Conservation (phyloP, 2,329 filamentous ascomycete genomes). For the Curvularia verruculosa region DNA sequence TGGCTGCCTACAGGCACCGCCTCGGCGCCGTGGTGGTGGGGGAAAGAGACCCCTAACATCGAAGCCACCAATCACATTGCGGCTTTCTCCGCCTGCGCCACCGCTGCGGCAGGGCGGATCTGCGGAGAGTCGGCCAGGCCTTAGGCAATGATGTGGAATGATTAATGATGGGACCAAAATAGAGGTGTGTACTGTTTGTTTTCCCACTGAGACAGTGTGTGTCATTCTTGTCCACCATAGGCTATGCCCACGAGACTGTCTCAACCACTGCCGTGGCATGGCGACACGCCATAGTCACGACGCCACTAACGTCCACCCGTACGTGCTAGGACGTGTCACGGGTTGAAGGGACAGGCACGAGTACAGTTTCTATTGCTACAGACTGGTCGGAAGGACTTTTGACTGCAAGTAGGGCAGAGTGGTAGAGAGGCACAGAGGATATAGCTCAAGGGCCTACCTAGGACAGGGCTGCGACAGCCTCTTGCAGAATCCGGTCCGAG, state of each 20-base stretch:
- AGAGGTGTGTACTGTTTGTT: neutral
- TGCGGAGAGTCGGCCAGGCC: neutral
- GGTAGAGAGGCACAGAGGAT: too few species aligned
- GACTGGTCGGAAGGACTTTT: too few species aligned
- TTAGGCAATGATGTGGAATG: neutral
- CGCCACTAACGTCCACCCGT: neutral
- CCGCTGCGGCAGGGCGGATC: slow-evolving; percentile 3
- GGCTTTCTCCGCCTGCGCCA: slow-evolving; percentile 13
- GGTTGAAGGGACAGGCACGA: too few species aligned
- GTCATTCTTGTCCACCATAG: neutral
- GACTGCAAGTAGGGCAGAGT: too few species aligned
- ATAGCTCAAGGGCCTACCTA: too few species aligned
- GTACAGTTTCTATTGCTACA: too few species aligned
- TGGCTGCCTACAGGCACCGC: slow-evolving; percentile 36
- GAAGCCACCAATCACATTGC: slow-evolving; percentile 15
- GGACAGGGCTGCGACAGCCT: too few species aligned
- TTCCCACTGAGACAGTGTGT: neutral
- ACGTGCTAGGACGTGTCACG: too few species aligned
- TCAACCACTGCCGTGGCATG: neutral
- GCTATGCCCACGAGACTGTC: neutral
- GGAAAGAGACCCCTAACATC: neutral
- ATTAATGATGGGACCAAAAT: neutral
- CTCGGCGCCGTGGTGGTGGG: slow-evolving; percentile 17
- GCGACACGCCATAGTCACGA: slow-evolving; percentile 1
- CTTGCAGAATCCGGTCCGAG: too few species aligned